Evolutionary conservation across 805 yeast genomes (phyloP), one percentile per base, ranked within the genome.

Genomic region (Lipomyces spencermartinsiae): DNA sequence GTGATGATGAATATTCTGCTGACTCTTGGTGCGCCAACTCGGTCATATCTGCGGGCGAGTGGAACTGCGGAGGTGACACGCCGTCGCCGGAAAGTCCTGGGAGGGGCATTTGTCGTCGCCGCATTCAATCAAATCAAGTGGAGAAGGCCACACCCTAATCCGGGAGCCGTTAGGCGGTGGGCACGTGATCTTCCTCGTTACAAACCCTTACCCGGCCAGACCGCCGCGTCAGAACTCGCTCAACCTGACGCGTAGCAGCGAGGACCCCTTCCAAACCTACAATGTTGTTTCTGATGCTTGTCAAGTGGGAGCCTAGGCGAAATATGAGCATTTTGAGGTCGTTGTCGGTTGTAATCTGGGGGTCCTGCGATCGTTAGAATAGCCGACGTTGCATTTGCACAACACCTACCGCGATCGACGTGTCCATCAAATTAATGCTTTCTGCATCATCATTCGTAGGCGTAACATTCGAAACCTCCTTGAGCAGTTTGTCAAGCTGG

Each of bases 201-300:
- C 16, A 37, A 16, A 37, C 1, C 39, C 39, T 37, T 37, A 37
- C 29, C 29, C 29, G 2, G 29, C 2, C 29, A 3, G 29, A 1
- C 29, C 29, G 29, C 29, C 4, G n/a, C n/a, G n/a, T 39, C 59
- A 64, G n/a, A 22, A 31, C 37, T 25, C 39, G 59, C 16, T 49
- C 59, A 29, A 64, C 66, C 37, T 43, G 49, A 34, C 61, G 67
- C 43, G 56, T 54, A 8, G 65, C 68, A 5, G 29, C 53, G 34
- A 63, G 53, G 12, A 63, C 58, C 29, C 46, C 64, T 25, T 61
- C 71, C 22, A 68, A 33, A n/a, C 67, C 67, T 5, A 60, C 14
- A 16, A 60, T 59, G 57, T 68, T 68, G 57, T 22, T 37, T 7
- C 61, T 53, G 14, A 68, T 59, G 31, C 65, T 59, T 22, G 58